Base-by-base conservation (phyloP, 768 basidiomycete species). In the Pleurotus platypus region DNA sequence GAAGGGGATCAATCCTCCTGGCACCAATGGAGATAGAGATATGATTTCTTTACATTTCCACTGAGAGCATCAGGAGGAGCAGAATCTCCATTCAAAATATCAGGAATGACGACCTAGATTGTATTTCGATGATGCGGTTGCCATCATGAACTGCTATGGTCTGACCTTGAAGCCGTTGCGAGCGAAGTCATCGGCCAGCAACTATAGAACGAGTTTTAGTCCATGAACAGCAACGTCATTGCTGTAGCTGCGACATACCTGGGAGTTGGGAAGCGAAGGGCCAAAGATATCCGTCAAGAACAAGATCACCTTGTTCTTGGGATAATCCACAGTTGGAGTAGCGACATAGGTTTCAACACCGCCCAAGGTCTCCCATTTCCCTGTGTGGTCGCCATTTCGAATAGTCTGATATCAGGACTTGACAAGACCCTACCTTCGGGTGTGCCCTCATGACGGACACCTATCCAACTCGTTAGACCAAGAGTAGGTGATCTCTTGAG, bases 261-360 rank as follows among this genome's bases (percentile, higher is more conserved):
- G 43, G 49, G 55, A 39, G 59, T 79, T 79, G 53, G 58, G 20
- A 3, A 78, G 64, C 5, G 66, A 62, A 37, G 74, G 58, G 11
- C 78, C 79, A 54, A 74, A 79, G 58, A 69, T 63, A 57, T 78
- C 81, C 8, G 75, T 62, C 26, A 81, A 61, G 64, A 70, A 74
- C n/a, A 82, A 66, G 46, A 82, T 24, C 9, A 68, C 79, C 66
- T 81, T 82, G 55, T 74, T 68, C 66, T 78, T 75, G 58, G 72
- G 59, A 53, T 77, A 78, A 27, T 70, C 69, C 5, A 58, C 57
- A 3, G 65, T 61, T 4, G 81, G 81, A 0, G 74, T 78, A 4
- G 75, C 72, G 48, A 79, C 68, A 57, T 82, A 82, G 60, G 62
- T 64, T 39, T 61, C 64, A 57, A 77, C 66, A 6, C 75, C 78